Conservation (phyloP, 257 asterid genomes). For the Jaltomata sinuosa region DNA sequence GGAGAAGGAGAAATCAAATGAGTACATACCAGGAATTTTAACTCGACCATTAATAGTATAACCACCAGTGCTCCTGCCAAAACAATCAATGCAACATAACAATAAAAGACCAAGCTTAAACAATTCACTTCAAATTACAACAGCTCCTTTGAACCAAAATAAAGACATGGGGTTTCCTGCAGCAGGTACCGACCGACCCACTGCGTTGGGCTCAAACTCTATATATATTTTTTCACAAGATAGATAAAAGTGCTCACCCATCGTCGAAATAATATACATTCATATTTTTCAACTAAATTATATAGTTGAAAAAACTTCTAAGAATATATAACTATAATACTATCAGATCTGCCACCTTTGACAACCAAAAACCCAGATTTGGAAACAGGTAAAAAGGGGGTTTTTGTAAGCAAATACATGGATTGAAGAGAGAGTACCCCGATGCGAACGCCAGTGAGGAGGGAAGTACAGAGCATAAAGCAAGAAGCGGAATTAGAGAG, state of each 20-base stretch:
- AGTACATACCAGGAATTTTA: constrained; percentile 23
- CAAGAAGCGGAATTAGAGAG: not conserved
- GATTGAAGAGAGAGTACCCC: constrained; percentile 9
- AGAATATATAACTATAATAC: not conserved
- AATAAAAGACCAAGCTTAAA: not conserved
- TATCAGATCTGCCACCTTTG: not conserved
- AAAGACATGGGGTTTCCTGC: not conserved
- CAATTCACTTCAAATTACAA: not conserved
- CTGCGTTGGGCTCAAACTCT: not conserved
- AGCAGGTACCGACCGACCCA: too few relatives aligned
- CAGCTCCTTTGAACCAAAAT: not conserved
- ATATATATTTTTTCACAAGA: not conserved
- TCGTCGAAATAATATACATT: not conserved
- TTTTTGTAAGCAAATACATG: not conserved
- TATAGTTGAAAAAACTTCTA: not conserved
- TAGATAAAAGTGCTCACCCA: not conserved
- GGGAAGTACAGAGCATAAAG: constrained; percentile 3
- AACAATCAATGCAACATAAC: not conserved
- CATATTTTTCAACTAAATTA: not conserved
- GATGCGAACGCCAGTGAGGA: constrained; percentile 10
- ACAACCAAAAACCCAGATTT: not conserved
- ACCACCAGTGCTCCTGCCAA: constrained; percentile 21
- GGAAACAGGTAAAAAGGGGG: not conserved
- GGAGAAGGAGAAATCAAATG: not conserved
- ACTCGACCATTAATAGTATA: constrained; percentile 27